These are phyloP conservation scores for Asterochloris erici DNA, from an alignment of 139 green algal species.

Conservation along the genomic window DNA sequence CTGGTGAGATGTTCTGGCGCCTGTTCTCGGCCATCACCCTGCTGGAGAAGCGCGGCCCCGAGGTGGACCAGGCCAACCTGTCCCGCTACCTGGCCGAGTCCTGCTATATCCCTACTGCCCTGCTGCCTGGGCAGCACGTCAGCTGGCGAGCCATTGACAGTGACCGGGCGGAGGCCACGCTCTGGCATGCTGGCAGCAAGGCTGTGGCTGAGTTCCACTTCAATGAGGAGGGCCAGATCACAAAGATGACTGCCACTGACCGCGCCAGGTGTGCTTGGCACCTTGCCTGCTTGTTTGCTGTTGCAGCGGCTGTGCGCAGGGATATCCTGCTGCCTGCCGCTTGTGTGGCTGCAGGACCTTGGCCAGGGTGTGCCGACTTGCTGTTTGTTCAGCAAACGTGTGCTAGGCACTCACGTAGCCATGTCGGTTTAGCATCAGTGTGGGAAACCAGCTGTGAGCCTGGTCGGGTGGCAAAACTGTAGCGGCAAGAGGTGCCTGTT, in stretches of 20 bases:
- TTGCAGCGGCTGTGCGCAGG: neutral
- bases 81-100: slow-evolving; percentile 21
- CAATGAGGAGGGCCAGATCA: slow-evolving; percentile 3
- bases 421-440: too few species aligned
- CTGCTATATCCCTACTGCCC: slow-evolving; percentile 16
- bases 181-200: neutral
- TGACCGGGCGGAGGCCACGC: slow-evolving; percentile 8
- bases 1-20: slow-evolving; percentile 20
- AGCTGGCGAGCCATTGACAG: slow-evolving; percentile 1
- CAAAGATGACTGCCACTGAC: slow-evolving; percentile 2
- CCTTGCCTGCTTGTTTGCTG: neutral
- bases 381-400: too few species aligned
- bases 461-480: too few species aligned
- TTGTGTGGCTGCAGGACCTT: too few species aligned
- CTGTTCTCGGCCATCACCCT: slow-evolving; percentile 19
- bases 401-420: too few species aligned
- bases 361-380: too few species aligned
- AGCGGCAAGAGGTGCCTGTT: too few species aligned
- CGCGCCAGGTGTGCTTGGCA: slow-evolving; percentile 3
- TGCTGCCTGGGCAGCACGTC: slow-evolving; percentile 16
- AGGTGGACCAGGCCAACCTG: slow-evolving; percentile 21
- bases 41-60: slow-evolving; percentile 1
- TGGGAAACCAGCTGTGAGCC: too few species aligned
- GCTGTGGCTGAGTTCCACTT: slow-evolving; percentile 19
- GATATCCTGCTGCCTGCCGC: too few species aligned